A percentile compares a stretch with the other conserved stretches of the same genome.
Evolutionary conservation across 306 rosid genomes (phyloP).

Genomic region (Cicer bijugum): DNA sequence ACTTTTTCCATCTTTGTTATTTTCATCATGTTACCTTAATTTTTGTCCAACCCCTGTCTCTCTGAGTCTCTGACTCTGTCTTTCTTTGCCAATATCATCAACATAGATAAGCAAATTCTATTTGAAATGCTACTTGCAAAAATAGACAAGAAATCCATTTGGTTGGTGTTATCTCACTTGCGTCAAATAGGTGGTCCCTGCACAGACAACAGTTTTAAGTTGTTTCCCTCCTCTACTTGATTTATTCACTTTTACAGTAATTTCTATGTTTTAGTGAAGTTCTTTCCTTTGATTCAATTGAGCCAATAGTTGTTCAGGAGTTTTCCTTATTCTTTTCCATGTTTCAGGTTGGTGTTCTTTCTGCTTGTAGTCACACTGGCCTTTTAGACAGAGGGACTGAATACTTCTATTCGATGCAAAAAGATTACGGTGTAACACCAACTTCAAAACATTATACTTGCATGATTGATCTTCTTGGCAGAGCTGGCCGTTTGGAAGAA

Average conservation of each 20-base stretch:
- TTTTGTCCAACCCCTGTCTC: neutral
- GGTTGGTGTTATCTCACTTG: neutral
- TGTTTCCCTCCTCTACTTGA: neutral
- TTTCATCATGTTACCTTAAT: slow-evolving; percentile 7
- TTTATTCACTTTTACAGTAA: neutral
- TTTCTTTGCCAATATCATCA: slow-evolving; percentile 1
- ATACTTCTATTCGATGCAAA: slow-evolving; percentile 68
- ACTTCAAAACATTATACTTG: slow-evolving; percentile 78
- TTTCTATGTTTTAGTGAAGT: neutral
- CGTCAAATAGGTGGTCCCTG: neutral
- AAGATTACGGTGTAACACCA: slow-evolving; percentile 60
- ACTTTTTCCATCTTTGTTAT: slow-evolving; percentile 19
- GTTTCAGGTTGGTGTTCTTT: slow-evolving; percentile 78
- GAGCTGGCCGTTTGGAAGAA: slow-evolving; percentile 78
- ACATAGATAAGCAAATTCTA: neutral
- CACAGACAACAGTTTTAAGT: neutral
- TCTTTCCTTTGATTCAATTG: slow-evolving; percentile 32
- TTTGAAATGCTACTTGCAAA: neutral
- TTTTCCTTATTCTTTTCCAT: slow-evolving; percentile 27
- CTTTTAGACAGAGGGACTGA: slow-evolving; percentile 67
- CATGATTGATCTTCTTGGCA: slow-evolving; percentile 86
- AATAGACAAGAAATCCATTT: neutral
- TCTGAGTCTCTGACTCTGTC: neutral
- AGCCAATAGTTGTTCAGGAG: slow-evolving; percentile 15
- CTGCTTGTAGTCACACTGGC: slow-evolving; percentile 86